Percentiles rank a stretch among this genome's conserved stretches.
Evolutionary conservation across 169 alveolate species (phyloP).

Genomic region (Plasmodium vinckei): DNA sequence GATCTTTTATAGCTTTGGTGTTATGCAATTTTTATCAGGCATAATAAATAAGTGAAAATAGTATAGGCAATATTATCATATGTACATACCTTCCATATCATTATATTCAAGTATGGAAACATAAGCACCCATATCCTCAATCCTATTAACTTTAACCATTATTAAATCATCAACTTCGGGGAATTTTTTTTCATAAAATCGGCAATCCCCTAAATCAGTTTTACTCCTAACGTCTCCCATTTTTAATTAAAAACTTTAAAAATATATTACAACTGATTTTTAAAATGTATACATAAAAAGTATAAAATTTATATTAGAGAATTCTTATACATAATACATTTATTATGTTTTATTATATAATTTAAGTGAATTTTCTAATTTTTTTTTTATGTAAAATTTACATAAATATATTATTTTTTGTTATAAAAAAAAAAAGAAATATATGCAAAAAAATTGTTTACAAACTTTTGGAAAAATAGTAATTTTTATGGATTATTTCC

Average conservation of each 20-base stretch:
- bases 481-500: too few species aligned
- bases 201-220: slow-evolving; percentile 90
- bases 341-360: too few species aligned
- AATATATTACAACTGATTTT: not conserved
- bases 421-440: too few species aligned
- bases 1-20: not conserved
- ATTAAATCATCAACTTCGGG: slow-evolving; percentile 95
- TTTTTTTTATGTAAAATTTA: too few species aligned
- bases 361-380: too few species aligned
- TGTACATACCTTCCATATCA: slow-evolving; percentile 92
- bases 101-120: slow-evolving; percentile 97
- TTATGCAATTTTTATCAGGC: not conserved
- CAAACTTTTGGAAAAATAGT: too few species aligned
- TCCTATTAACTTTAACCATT: slow-evolving; percentile 94
- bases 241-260: slow-evolving; percentile 3
- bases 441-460: too few species aligned
- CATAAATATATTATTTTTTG: too few species aligned
- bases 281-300: not conserved
- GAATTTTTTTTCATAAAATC: slow-evolving; percentile 94
- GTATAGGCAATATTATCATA: not conserved
- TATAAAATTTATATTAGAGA: too few species aligned
- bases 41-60: not conserved
- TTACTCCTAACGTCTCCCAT: slow-evolving; percentile 73
- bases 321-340: too few species aligned
- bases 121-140: slow-evolving; percentile 97